Conservation (phyloP, 169 alveolate species). For the Eimeria tenella region DNA sequence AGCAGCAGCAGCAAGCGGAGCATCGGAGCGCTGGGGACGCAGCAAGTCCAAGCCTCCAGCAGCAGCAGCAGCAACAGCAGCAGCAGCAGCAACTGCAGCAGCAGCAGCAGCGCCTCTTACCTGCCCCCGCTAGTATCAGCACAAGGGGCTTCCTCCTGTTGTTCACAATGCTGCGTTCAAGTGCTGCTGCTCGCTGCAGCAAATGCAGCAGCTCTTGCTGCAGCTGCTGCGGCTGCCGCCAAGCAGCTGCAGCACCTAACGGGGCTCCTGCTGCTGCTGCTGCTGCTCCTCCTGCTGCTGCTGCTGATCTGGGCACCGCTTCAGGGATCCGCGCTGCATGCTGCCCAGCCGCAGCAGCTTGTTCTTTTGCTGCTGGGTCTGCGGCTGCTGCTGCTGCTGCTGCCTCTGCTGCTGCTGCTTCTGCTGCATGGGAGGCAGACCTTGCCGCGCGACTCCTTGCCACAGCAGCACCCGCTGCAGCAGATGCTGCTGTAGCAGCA, state of each 20-base stretch:
- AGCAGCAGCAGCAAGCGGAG: not conserved
- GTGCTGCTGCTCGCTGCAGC: constrained; percentile 49
- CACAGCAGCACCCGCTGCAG: not conserved
- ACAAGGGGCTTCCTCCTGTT: constrained; percentile 6
- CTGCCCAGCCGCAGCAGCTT: not conserved
- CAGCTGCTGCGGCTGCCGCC: constrained; percentile 39
- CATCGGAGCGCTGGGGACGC: not conserved
- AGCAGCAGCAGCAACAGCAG: not conserved
- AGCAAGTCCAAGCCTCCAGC: not conserved
- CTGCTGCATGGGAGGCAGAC: not conserved
- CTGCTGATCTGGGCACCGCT: not conserved
- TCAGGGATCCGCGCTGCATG: not conserved
- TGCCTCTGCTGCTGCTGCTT: not conserved
- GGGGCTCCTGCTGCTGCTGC: not conserved
- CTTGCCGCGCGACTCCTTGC: not conserved
- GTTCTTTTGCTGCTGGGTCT: not conserved
- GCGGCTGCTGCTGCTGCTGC: not conserved
- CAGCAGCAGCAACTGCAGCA: not conserved
- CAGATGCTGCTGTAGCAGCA: not conserved
- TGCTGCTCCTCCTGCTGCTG: not conserved
- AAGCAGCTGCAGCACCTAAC: not conserved
- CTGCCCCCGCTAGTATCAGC: constrained; percentile 3
- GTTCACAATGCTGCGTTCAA: constrained; percentile 1
- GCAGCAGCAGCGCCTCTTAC: constrained; percentile 3
- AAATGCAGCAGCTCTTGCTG: not conserved